Evolutionary conservation across 441 rosid species (phyloP), one percentile per base, ranked within the genome.

Genomic region (Populus hybrid): DNA sequence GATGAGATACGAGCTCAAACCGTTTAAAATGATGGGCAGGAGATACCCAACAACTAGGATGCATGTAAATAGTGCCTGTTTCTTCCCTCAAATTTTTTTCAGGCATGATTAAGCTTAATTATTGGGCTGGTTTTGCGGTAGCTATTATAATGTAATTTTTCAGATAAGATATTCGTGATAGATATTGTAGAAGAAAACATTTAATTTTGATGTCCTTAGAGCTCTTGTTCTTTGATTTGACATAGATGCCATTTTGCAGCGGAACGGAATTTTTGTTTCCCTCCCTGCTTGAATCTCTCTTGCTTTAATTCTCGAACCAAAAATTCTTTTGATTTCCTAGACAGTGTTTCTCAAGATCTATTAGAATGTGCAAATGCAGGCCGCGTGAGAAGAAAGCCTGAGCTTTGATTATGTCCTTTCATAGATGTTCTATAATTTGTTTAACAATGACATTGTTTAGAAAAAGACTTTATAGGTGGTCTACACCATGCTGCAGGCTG

Each of bases 11-110:
- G n/a, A 77, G 77, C 50, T 74, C 18, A 64, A n/a, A 59, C 38
- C 28, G 68, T 10, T 10, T 10, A 21, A 8, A 63, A 40, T 70
- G 23, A 59, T 32, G 23, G 32, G 28, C 73, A 11, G 69, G 71
- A 67, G 84, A 68, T 67, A 32, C 12, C 35, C 28, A 36, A 50
- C 69, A n/a, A 12, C 30, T 77, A 73, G 65, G 72, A 28, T 64
- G 70, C 71, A n/a, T 85, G 87, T 87, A 84, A 26, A 85, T 86
- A 83, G 30, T 72, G 76, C 75, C 30, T 34, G 36, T 61, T 12
- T 36, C 24, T 42, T 28, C 30, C 28, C 36, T 4, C 38, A 66
- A 20, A 21, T 18, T 38, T 59, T 79, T 74, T 28, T 10, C 28
- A 69, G 73, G 61, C 61, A 35, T 18, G 21, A 57, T 23, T 5